Evolutionary conservation across 78 protist genomes (phyloP).

Genomic region (Chrysochromulina parva): DNA sequence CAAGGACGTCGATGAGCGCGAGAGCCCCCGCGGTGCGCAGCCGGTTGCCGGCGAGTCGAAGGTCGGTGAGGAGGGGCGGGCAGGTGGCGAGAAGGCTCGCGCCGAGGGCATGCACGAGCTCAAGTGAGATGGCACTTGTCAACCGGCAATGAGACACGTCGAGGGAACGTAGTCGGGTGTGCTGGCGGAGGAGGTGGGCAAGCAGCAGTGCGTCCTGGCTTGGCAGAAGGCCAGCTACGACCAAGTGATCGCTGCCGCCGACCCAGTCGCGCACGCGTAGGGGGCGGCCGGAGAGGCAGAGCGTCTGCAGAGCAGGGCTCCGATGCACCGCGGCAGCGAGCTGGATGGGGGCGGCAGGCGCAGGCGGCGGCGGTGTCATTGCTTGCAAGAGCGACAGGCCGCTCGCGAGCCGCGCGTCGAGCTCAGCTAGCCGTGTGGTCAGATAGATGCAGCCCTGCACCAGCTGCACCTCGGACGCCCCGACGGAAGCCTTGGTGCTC

Average conservation of each 20-base stretch:
- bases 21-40: not conserved
- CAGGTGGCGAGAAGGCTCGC: not conserved
- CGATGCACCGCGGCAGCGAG: too few relatives aligned
- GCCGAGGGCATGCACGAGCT: not conserved
- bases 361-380: not conserved
- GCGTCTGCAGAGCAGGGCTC: too few relatives aligned
- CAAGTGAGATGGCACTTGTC: not conserved
- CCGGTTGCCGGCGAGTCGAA: not conserved
- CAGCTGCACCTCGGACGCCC: not conserved
- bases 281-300: not conserved
- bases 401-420: not conserved
- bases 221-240: not conserved
- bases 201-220: not conserved
- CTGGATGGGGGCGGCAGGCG: too few relatives aligned
- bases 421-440: not conserved
- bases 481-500: not conserved
- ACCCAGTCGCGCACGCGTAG: not conserved
- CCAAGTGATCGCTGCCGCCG: not conserved
- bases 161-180: not conserved
- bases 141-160: not conserved
- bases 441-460: not conserved
- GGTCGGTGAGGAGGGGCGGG: not conserved
- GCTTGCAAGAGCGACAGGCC: not conserved
- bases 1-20: not conserved
- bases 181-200: not conserved